A percentile compares a stretch with the other conserved stretches of the same genome.
These are phyloP conservation scores for Coemansia sp. DNA, from an alignment of 192 early-diverging fungal genomes.

Conservation along the genomic window DNA sequence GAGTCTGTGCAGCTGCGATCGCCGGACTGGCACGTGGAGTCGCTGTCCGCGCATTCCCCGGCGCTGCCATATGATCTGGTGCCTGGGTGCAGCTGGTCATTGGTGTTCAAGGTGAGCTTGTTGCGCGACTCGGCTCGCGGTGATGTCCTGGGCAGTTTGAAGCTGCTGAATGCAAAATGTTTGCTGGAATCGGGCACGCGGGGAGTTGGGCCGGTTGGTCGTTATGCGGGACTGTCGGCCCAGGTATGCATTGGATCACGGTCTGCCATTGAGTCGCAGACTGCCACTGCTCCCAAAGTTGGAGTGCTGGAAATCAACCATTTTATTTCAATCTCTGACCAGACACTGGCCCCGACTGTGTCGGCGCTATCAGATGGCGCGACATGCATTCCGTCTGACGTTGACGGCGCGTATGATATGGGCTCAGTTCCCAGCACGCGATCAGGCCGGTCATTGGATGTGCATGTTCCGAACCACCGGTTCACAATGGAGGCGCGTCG, in stretches of 20 bases:
- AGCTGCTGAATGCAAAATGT: conserved; percentile 18
- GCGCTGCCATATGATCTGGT: conserved; percentile 14
- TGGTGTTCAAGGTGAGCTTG: conserved; percentile 20
- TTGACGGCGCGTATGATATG: background rate
- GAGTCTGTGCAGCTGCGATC: conserved; percentile 13
- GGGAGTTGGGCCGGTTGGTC: background rate
- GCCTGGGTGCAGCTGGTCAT: conserved; percentile 17
- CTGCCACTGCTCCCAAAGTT: background rate
- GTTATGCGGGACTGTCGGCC: background rate
- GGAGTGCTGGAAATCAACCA: conserved; percentile 1
- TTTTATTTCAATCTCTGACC: background rate
- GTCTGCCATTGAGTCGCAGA: background rate
- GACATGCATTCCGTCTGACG: background rate
- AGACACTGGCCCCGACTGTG: background rate
- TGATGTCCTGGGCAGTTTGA: background rate
- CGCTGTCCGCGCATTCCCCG: conserved; percentile 7
- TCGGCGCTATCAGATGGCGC: background rate
- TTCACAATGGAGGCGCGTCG: background rate
- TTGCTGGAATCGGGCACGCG: background rate
- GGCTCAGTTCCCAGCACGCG: conserved; percentile 4
- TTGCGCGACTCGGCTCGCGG: conserved; percentile 1
- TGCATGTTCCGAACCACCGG: background rate
- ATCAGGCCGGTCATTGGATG: conserved; percentile 15
- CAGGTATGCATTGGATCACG: background rate
- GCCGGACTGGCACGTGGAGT: conserved; percentile 34